Evolutionary conservation across 73 alveolate genomes (phyloP).

Genomic region (Durusdinium trenchii): DNA sequence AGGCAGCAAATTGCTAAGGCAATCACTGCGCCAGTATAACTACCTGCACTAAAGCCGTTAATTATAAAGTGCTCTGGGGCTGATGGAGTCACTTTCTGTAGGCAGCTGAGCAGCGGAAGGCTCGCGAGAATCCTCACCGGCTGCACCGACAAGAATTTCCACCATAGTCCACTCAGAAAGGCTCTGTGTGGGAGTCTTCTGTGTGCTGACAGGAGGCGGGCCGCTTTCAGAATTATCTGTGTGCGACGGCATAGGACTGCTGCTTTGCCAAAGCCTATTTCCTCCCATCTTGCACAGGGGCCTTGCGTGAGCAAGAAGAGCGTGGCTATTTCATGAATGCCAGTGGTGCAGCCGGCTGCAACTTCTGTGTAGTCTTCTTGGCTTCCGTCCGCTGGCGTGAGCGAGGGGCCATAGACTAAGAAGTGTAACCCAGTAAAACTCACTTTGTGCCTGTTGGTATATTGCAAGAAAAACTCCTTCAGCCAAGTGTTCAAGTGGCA

Average conservation of each 20-base stretch:
- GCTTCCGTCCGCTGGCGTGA: neutral
- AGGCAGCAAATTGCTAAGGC: too few relatives aligned
- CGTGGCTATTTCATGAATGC: neutral
- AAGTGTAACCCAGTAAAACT: neutral
- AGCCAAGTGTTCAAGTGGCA: too few relatives aligned
- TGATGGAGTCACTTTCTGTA: too few relatives aligned
- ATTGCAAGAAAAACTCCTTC: too few relatives aligned
- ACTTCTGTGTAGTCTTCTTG: neutral
- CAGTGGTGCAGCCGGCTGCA: neutral
- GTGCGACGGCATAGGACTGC: neutral
- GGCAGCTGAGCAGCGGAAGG: too few relatives aligned
- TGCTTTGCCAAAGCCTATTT: neutral
- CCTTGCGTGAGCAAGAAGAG: neutral
- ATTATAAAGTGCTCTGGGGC: too few relatives aligned
- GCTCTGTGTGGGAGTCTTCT: neutral
- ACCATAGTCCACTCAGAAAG: neutral
- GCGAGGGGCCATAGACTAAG: neutral
- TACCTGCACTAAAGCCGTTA: too few relatives aligned
- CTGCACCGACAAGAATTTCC: too few relatives aligned
- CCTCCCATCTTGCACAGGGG: neutral
- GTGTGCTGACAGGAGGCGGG: neutral
- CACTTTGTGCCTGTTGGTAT: too few relatives aligned
- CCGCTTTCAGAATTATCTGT: neutral
- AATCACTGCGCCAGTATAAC: too few relatives aligned
- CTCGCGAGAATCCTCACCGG: neutral